Conservation (phyloP, 192 early-diverging fungal species). For the Coemansia sp. region DNA sequence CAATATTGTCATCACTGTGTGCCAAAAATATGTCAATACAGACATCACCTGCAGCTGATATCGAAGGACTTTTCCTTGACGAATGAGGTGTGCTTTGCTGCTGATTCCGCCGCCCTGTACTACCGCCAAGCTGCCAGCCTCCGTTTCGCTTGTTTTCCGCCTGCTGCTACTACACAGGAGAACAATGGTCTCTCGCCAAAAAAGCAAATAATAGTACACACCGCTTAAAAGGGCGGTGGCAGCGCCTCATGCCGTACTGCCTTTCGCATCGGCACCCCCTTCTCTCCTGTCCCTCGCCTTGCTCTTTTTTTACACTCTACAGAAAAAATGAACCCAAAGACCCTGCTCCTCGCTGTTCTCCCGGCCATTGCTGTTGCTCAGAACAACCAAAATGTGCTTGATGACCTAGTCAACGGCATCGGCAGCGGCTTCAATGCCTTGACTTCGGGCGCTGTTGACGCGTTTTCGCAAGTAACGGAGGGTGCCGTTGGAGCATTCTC, state of each 20-base stretch:
- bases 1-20: not conserved
- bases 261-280: not conserved
- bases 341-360: conserved; percentile 10
- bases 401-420: conserved; percentile 15
- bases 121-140: not conserved
- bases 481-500: conserved; percentile 4
- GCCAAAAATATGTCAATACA: not conserved
- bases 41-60: not conserved
- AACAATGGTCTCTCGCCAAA: not conserved
- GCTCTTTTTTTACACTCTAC: not conserved
- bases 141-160: conserved; percentile 2
- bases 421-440: conserved; percentile 24
- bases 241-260: not conserved
- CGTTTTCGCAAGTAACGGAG: conserved; percentile 8
- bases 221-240: not conserved
- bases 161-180: not conserved
- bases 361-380: conserved; percentile 25
- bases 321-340: conserved; percentile 17
- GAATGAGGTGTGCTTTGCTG: not conserved
- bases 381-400: conserved; percentile 16
- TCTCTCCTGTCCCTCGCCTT: not conserved
- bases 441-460: conserved; percentile 16
- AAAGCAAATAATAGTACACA: not conserved
- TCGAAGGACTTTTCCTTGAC: not conserved
- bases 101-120: not conserved